Evolutionary conservation across 1,284 basidiomycete genomes (phyloP), one percentile per base, ranked within the genome.

Genomic region (Thelephora terrestris): DNA sequence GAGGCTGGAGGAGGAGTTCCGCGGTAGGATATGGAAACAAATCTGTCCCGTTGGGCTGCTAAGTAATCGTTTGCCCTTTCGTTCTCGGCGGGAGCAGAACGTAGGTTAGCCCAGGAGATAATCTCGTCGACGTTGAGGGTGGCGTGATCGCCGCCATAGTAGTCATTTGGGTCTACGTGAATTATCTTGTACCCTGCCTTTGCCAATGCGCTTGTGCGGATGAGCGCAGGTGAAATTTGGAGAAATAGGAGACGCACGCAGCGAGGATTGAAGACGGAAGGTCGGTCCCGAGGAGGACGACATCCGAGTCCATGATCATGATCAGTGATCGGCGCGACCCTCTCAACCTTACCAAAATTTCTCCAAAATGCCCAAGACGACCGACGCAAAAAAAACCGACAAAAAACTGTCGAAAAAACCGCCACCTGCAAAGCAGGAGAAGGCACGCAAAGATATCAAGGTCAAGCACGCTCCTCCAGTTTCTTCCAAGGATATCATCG

Each of bases 121-220:
- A 97, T 73, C 61, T 98, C 94, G 47, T 88, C 79, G 1, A 93
- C 70, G 0, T 85, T 83, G 27, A 98, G 64, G 34, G 83, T 86
- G 0, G 94, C 91, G 61, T 92, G 81, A 46, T 81, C 71, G 36
- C 76, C 81, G 45, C 93, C 94, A 60, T 98, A 98, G 64, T 92
- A 89, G 1, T 78, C 66, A 59, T 92, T 88, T 27, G 74, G 66
- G 65, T 98, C 94, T 53, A 97, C 67, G 58, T 98, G 94, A 1
- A 89, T 86, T 34, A 97, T 84, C 51, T 78, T 84, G 62, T 85
- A 81, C 39, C 91, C 91, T 38, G 87, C 80, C 63, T 91, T 91
- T 2, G 93, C 82, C 32, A 98, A 77, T 0, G 94, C 85, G 40
- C 91, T 92, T 65, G 47, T 38, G 50, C 21, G 36, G 43, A 44